Percentiles rank a stretch among this genome's conserved stretches.
These are phyloP conservation scores for Kodamaea sagamina DNA, from an alignment of 805 yeast genomes.

Conservation along the genomic window DNA sequence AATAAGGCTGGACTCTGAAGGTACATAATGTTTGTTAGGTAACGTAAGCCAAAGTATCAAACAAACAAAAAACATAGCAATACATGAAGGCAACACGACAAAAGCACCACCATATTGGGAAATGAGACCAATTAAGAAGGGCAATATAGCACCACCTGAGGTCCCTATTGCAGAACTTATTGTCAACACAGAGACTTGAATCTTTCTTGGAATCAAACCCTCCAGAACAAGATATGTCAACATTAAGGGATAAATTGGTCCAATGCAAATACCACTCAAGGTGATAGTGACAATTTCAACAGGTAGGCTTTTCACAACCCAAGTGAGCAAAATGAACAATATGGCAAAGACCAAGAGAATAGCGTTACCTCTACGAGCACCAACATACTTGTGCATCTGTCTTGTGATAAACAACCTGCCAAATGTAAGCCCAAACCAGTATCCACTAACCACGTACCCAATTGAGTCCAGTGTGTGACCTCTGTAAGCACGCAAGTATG, in stretches of 20 bases:
- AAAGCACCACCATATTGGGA: slow-evolving; percentile 48
- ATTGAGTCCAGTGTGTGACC: slow-evolving; percentile 17
- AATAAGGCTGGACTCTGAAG: background rate
- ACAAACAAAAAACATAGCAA: slow-evolving; percentile 33
- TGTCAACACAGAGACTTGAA: slow-evolving; percentile 51
- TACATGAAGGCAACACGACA: slow-evolving; percentile 51
- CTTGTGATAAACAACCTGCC: slow-evolving; percentile 24
- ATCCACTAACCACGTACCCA: slow-evolving; percentile 27
- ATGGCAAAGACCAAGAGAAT: slow-evolving; percentile 17
- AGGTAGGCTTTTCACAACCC: slow-evolving; percentile 18
- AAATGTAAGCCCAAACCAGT: slow-evolving; percentile 28
- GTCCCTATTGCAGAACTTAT: slow-evolving; percentile 58
- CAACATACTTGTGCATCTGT: slow-evolving; percentile 18
- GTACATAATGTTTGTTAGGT: slow-evolving; percentile 15
- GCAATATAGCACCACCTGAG: slow-evolving; percentile 59
- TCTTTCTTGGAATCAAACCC: slow-evolving; percentile 49
- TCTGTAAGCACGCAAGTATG: slow-evolving; percentile 25
- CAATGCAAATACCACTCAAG: slow-evolving; percentile 32
- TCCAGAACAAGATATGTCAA: slow-evolving; percentile 42
- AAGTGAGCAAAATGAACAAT: slow-evolving; percentile 18
- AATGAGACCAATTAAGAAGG: slow-evolving; percentile 53
- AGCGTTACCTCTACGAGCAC: slow-evolving; percentile 20
- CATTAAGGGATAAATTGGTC: slow-evolving; percentile 65
- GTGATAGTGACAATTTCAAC: slow-evolving; percentile 21
- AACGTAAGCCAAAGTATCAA: slow-evolving; percentile 20